Percentiles rank a stretch among this genome's conserved stretches.
Conservation (phyloP, 305 asterid genomes). For the Withania somnifera region DNA sequence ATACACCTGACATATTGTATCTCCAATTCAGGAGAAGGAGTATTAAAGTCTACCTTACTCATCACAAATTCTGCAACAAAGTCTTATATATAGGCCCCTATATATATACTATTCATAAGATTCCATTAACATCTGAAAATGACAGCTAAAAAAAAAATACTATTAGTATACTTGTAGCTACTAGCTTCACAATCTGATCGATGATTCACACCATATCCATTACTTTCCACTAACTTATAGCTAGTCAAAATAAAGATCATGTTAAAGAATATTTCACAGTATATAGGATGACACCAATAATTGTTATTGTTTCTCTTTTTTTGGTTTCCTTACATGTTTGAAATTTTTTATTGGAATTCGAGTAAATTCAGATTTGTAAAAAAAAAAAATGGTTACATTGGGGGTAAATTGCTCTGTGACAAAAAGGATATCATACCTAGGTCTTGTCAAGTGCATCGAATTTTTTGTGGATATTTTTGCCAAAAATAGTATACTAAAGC, state of each 20-base stretch:
- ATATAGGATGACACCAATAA: background rate
- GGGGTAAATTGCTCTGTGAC: too few relatives aligned
- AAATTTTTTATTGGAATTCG: background rate
- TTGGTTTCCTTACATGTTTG: fast-evolving
- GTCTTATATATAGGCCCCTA: conserved; percentile 1
- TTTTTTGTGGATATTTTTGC: background rate
- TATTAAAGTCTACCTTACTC: background rate
- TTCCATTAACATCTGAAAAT: conserved; percentile 12
- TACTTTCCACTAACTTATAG: background rate
- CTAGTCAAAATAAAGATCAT: background rate
- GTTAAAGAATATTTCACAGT: background rate
- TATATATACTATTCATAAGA: background rate
- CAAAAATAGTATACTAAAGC: background rate
- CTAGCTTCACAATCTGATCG: too few relatives aligned
- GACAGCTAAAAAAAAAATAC: conserved; percentile 1
- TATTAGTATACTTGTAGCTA: background rate
- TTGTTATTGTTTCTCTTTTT: background rate
- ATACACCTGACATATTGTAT: background rate
- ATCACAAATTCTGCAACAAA: background rate
- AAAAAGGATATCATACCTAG: background rate
- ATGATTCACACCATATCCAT: background rate
- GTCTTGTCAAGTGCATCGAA: background rate
- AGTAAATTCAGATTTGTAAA: fast-evolving
- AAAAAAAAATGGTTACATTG: too few relatives aligned
- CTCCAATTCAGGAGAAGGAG: background rate